Percentiles rank a stretch among this genome's conserved stretches.
Conservation (phyloP, 805 yeast species). For the Monosporozyma siamensis region DNA sequence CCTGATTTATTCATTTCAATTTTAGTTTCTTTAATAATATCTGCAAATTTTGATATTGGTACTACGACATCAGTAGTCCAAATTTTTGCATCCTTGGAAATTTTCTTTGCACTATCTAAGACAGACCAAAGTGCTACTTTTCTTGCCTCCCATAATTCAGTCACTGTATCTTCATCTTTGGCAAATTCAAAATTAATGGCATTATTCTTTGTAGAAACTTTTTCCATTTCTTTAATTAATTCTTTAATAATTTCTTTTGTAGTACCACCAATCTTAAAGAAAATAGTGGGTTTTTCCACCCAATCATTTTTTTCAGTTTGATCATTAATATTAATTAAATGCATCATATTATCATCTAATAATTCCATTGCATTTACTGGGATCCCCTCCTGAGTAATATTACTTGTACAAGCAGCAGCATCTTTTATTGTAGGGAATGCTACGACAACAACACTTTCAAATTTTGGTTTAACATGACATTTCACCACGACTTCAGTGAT, state of each 20-base stretch:
- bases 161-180: slow-evolving; percentile 47
- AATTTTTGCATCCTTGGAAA: slow-evolving; percentile 40
- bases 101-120: slow-evolving; percentile 52
- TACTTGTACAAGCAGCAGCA: slow-evolving; percentile 63
- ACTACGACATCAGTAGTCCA: slow-evolving; percentile 83
- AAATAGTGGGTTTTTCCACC: slow-evolving; percentile 50
- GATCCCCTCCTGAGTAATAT: slow-evolving; percentile 51
- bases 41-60: slow-evolving; percentile 59
- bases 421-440: slow-evolving; percentile 58
- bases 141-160: slow-evolving; percentile 67
- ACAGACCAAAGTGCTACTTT: slow-evolving; percentile 60
- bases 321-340: slow-evolving; percentile 49
- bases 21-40: slow-evolving; percentile 53
- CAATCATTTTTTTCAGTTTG: slow-evolving; percentile 41
- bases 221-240: slow-evolving; percentile 36
- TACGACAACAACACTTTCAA: slow-evolving; percentile 60
- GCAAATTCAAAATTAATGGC: slow-evolving; percentile 57
- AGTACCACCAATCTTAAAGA: slow-evolving; percentile 56
- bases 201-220: slow-evolving; percentile 46
- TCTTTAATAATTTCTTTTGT: slow-evolving; percentile 36
- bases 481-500: slow-evolving; percentile 70
- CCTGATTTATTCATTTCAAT: slow-evolving; percentile 46
- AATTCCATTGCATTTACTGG: slow-evolving; percentile 68
- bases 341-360: slow-evolving; percentile 65
- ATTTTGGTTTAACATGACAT: slow-evolving; percentile 53